A percentile compares a stretch with the other conserved stretches of the same genome.
phyloP scores from a whole-genome alignment of 106 monocot species.

The Allium cepa region DNA sequence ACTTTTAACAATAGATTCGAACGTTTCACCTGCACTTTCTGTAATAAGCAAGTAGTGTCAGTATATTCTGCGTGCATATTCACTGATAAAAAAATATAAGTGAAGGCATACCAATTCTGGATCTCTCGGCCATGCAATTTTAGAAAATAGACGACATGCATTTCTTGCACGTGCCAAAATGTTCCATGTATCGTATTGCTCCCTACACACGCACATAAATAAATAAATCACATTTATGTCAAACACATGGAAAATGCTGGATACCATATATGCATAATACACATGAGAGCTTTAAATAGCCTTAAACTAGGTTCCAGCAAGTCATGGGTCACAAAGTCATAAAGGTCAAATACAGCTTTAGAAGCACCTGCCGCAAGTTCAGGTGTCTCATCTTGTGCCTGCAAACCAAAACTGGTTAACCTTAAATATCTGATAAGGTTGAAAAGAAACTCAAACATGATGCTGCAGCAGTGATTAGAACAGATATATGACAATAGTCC shows the following conservation, averaged over 20 bases:
- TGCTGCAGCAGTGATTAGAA: too few relatives aligned
- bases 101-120: conserved; percentile 56
- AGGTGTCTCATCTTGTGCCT: conserved; percentile 70
- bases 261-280: too few relatives aligned
- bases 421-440: too few relatives aligned
- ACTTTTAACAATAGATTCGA: conserved; percentile 86
- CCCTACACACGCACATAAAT: conserved; percentile 22
- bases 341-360: conserved; percentile 77
- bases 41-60: conserved; percentile 11
- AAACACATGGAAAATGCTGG: too few relatives aligned
- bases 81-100: background rate
- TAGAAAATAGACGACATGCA: conserved; percentile 78
- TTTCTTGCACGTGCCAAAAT: conserved; percentile 77
- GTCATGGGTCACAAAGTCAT: conserved; percentile 78
- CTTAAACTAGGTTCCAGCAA: conserved; percentile 60
- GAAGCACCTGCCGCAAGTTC: conserved; percentile 64
- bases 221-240: background rate
- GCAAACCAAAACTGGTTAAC: conserved; percentile 5
- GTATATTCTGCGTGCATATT: background rate
- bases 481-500: too few relatives aligned
- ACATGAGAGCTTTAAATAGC: conserved; percentile 16
- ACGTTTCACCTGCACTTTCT: conserved; percentile 95
- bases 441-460: too few relatives aligned
- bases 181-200: conserved; percentile 90
- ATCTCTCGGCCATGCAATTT: conserved; percentile 78